Percentiles rank a stretch among this genome's conserved stretches.
These are phyloP conservation scores for Bathelium albidoporum DNA, from an alignment of 495 filamentous ascomycete species.

Conservation along the genomic window DNA sequence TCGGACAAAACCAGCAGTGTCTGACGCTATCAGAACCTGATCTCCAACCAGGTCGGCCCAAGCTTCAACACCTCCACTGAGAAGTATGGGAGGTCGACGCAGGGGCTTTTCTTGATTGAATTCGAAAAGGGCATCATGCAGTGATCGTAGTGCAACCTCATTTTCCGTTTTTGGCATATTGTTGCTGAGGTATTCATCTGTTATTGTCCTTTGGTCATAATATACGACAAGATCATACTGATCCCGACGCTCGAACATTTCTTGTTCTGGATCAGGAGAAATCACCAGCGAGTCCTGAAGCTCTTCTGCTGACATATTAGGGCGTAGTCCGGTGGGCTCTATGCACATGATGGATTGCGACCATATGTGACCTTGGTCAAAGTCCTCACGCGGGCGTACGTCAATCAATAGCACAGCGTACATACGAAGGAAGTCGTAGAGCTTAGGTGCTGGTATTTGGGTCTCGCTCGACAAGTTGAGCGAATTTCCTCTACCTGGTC, in stretches of 20 bases:
- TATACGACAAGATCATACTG: constrained; percentile 82
- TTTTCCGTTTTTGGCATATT: constrained; percentile 30
- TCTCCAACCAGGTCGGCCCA: constrained; percentile 72
- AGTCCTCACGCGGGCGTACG: constrained; percentile 70
- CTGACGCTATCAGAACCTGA: constrained; percentile 51
- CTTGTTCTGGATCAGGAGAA: constrained; percentile 62
- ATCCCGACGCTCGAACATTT: constrained; percentile 62
- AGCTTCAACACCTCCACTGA: constrained; percentile 71
- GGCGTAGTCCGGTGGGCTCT: constrained; percentile 67
- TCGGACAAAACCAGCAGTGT: constrained; percentile 43
- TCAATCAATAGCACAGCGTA: constrained; percentile 72
- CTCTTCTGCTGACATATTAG: constrained; percentile 75
- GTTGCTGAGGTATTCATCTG: constrained; percentile 32
- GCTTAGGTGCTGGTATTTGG: constrained; percentile 52
- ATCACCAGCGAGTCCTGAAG: constrained; percentile 73
- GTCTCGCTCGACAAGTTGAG: constrained; percentile 49
- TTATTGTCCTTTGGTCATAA: constrained; percentile 62
- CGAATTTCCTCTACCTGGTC: constrained; percentile 26
- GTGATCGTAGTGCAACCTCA: constrained; percentile 51
- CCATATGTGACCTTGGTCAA: constrained; percentile 79
- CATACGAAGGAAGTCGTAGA: constrained; percentile 52
- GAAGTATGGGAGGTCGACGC: constrained; percentile 59
- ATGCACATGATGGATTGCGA: constrained; percentile 74
- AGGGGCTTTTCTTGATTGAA: constrained; percentile 71
- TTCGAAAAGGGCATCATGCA: constrained; percentile 71